Evolutionary conservation across 106 monocot genomes (phyloP).

Genomic region (Dendrobium huoshanense): DNA sequence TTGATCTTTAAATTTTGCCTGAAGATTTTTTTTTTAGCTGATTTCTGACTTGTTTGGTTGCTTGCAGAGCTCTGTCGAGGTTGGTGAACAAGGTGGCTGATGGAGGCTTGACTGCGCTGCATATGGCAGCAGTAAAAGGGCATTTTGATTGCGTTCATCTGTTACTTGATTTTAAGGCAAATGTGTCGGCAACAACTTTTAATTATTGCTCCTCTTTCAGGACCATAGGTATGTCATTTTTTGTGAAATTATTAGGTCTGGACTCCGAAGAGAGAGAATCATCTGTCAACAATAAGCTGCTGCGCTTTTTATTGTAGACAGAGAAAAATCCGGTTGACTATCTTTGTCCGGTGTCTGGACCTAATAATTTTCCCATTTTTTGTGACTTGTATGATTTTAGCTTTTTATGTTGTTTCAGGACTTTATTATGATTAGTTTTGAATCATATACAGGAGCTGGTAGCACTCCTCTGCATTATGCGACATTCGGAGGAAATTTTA

Average conservation of each 20-base stretch:
- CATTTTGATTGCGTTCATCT: slow-evolving; percentile 72
- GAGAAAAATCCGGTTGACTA: no score
- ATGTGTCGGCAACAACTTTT: slow-evolving; percentile 43
- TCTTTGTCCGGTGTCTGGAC: no score
- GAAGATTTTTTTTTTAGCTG: no score
- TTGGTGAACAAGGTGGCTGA: slow-evolving; percentile 63
- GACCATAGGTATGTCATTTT: slow-evolving; percentile 44
- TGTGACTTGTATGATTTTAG: not conserved
- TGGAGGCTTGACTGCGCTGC: slow-evolving; percentile 76
- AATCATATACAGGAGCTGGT: slow-evolving; percentile 54
- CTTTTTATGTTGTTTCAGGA: not conserved
- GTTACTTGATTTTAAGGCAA: slow-evolving; percentile 55
- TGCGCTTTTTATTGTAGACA: no score
- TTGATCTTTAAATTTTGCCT: not conserved
- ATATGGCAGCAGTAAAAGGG: slow-evolving; percentile 69
- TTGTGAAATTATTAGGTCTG: no score
- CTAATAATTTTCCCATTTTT: not conserved
- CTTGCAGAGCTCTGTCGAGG: slow-evolving; percentile 42
- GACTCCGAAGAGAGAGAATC: no score
- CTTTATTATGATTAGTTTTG: not conserved
- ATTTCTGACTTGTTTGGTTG: not conserved
- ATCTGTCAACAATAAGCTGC: no score
- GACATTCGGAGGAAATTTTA: slow-evolving; percentile 63
- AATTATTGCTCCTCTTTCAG: slow-evolving; percentile 37
- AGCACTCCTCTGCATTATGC: slow-evolving; percentile 94